Conservation (phyloP, 176 grass and related monocot species). For the Eleusine coracana region DNA sequence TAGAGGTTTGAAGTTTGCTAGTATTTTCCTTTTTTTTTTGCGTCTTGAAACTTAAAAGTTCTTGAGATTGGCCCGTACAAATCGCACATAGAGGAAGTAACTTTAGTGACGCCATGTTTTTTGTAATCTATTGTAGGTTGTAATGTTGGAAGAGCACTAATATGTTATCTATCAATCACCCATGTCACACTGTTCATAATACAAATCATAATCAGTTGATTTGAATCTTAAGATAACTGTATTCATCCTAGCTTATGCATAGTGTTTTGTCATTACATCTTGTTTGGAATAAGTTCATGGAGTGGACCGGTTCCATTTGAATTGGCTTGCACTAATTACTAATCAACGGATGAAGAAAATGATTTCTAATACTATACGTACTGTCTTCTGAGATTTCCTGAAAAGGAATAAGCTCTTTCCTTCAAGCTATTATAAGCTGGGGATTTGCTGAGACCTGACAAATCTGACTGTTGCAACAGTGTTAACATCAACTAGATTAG, state of each 20-base stretch:
- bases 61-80: background rate
- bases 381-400: background rate
- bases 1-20: constrained; percentile 57
- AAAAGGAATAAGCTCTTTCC: background rate
- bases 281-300: background rate
- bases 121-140: background rate
- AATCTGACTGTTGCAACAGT: background rate
- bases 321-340: background rate
- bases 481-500: background rate
- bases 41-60: background rate
- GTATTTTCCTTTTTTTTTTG: background rate
- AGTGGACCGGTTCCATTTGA: background rate
- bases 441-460: background rate
- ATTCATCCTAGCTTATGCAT: background rate
- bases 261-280: background rate
- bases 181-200: constrained; percentile 1
- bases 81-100: background rate
- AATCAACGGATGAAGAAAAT: background rate
- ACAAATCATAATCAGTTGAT: background rate
- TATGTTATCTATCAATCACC: background rate
- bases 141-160: background rate
- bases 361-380: background rate
- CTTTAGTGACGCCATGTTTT: background rate
- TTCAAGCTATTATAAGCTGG: background rate
- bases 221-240: background rate